phyloP scores from a whole-genome alignment of 768 basidiomycete species.

The Tulasnella sp. region DNA sequence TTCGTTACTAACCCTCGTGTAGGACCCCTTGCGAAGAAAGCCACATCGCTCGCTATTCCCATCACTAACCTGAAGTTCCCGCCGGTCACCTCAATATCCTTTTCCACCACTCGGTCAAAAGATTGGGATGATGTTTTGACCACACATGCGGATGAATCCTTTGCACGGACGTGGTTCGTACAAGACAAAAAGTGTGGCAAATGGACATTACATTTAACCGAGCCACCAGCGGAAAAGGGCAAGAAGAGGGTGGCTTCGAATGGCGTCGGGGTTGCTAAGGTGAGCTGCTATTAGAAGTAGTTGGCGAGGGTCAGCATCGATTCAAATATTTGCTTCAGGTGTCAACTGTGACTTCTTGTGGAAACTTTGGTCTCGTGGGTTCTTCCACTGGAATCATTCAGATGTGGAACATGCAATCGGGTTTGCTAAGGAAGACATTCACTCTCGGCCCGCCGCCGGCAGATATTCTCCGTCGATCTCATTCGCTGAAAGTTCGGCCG shows the following conservation, averaged over 20 bases:
- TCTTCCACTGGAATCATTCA: slow-evolving; percentile 66
- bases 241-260: not conserved
- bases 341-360: slow-evolving; percentile 69
- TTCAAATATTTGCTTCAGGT: not conserved
- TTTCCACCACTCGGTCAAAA: slow-evolving; percentile 67
- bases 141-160: slow-evolving; percentile 69
- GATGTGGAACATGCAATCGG: slow-evolving; percentile 98
- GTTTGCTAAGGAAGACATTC: slow-evolving; percentile 69
- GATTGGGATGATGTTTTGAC: slow-evolving; percentile 98
- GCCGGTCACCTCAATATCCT: slow-evolving; percentile 61
- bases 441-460: slow-evolving; percentile 27
- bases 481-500: slow-evolving; percentile 35
- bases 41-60: slow-evolving; percentile 62
- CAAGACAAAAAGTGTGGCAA: slow-evolving; percentile 61
- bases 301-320: too few species aligned
- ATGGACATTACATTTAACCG: slow-evolving; percentile 12
- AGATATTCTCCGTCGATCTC: not conserved
- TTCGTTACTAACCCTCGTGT: not conserved
- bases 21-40: slow-evolving; percentile 78
- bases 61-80: slow-evolving; percentile 75
- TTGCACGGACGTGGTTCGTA: slow-evolving; percentile 81
- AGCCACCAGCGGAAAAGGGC: not conserved
- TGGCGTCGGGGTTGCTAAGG: slow-evolving; percentile 52
- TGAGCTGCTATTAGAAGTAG: too few species aligned
- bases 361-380: slow-evolving; percentile 84